Conservation (phyloP, 2,329 filamentous ascomycete species). For the Lasiodiplodia citricola region DNA sequence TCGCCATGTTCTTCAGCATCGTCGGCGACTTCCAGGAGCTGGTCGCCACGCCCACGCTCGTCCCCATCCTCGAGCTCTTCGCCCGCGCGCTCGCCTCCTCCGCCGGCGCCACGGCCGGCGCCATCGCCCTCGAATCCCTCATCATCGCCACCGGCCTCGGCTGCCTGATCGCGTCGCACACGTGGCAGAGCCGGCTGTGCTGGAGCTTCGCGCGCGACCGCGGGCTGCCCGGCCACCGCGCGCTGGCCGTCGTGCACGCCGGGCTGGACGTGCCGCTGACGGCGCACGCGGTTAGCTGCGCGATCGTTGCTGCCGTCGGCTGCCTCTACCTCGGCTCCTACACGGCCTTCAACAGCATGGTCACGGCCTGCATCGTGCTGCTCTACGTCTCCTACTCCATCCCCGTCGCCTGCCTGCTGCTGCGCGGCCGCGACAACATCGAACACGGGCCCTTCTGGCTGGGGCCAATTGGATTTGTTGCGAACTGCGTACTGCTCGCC, state of each 20-base stretch:
- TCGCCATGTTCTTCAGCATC: constrained; percentile 58
- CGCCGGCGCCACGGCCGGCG: constrained; percentile 46
- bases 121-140: constrained; percentile 53
- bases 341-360: constrained; percentile 51
- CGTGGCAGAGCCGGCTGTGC: constrained; percentile 57
- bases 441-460: constrained; percentile 56
- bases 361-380: constrained; percentile 50
- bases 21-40: constrained; percentile 52
- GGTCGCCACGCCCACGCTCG: constrained; percentile 47
- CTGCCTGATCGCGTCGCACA: constrained; percentile 55
- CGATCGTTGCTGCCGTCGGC: constrained; percentile 53
- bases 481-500: constrained; percentile 51
- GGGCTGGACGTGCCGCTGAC: constrained; percentile 47
- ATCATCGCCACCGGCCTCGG: constrained; percentile 56
- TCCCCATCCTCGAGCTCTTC: constrained; percentile 57
- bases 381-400: constrained; percentile 47
- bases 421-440: constrained; percentile 53
- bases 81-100: constrained; percentile 44
- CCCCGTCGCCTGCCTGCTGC: constrained; percentile 53
- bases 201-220: constrained; percentile 61
- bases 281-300: constrained; percentile 50
- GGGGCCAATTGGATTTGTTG: constrained; percentile 48
- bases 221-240: constrained; percentile 52
- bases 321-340: constrained; percentile 52
- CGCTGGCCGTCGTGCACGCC: constrained; percentile 48